These are phyloP conservation scores for Pinus albicaulis DNA, from an alignment of 75 land plant genomes.

Conservation along the genomic window DNA sequence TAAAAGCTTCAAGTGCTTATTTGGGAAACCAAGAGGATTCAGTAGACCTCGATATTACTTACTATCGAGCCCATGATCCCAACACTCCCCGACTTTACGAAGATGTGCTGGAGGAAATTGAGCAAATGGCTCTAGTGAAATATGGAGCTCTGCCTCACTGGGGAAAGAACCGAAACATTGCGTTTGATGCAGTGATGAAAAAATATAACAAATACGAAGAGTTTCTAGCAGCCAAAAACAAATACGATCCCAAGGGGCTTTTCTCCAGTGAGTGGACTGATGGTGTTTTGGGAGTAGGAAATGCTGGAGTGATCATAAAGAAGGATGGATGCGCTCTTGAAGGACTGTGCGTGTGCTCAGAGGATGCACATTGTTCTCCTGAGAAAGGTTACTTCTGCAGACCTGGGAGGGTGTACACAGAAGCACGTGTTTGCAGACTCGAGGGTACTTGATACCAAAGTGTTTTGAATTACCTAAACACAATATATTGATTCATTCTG, in stretches of 20 bases:
- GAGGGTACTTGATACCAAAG: too few species aligned
- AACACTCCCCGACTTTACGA: slow-evolving; percentile 44
- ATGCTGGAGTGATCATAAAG: not conserved
- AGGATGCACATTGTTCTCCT: slow-evolving; percentile 16
- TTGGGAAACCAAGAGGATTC: slow-evolving; percentile 65
- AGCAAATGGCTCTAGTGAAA: slow-evolving; percentile 73
- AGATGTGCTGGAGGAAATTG: slow-evolving; percentile 74
- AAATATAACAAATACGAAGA: slow-evolving; percentile 33
- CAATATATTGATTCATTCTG: too few species aligned
- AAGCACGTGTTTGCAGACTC: slow-evolving; percentile 19
- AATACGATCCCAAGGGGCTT: slow-evolving; percentile 45
- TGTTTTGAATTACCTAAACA: too few species aligned
- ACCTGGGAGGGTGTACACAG: slow-evolving; percentile 14
- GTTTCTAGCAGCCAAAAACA: slow-evolving; percentile 38
- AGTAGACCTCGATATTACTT: slow-evolving; percentile 58
- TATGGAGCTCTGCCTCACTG: slow-evolving; percentile 63
- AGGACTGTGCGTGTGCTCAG: slow-evolving; percentile 20
- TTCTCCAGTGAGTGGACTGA: slow-evolving; percentile 64
- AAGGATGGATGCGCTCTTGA: slow-evolving; percentile 16
- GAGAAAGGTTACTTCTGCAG: slow-evolving; percentile 19
- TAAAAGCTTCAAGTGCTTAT: slow-evolving; percentile 46
- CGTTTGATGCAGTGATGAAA: slow-evolving; percentile 30
- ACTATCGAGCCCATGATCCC: slow-evolving; percentile 46
- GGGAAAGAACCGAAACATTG: slow-evolving; percentile 67
- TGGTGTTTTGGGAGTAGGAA: slow-evolving; percentile 17